Evolutionary conservation across 2,329 filamentous ascomycete species (phyloP).

Genomic region (Sphaerulina vaccinii): DNA sequence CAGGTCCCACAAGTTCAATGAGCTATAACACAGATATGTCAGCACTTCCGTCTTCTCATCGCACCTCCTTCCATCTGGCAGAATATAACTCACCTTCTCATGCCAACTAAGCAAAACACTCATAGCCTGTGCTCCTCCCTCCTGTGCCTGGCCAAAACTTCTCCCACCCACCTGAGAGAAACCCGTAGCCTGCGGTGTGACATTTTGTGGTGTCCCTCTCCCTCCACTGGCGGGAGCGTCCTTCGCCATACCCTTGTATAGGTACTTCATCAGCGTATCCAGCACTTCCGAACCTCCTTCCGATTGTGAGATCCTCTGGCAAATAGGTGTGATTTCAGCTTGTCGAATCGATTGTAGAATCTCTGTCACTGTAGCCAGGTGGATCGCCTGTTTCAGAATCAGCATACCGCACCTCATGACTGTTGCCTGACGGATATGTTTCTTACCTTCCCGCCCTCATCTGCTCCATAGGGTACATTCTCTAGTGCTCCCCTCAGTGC

Average conservation of each 20-base stretch:
- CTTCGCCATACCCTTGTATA: slow-evolving; percentile 84
- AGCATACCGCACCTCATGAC: background rate
- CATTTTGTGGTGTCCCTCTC: slow-evolving; percentile 35
- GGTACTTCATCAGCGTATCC: slow-evolving; percentile 96
- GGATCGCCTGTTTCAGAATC: slow-evolving; percentile 46
- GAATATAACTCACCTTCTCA: slow-evolving; percentile 64
- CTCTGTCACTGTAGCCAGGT: slow-evolving; percentile 84
- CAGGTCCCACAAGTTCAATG: slow-evolving; percentile 86
- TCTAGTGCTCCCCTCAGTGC: slow-evolving; percentile 82
- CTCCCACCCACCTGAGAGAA: slow-evolving; percentile 71
- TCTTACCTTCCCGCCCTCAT: slow-evolving; percentile 54
- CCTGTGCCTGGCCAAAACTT: slow-evolving; percentile 58
- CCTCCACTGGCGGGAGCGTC: slow-evolving; percentile 31
- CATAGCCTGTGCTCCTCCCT: slow-evolving; percentile 78
- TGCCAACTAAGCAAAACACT: slow-evolving; percentile 98
- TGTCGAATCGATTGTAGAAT: slow-evolving; percentile 95
- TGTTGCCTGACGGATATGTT: slow-evolving; percentile 11
- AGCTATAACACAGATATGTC: slow-evolving; percentile 48
- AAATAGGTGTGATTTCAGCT: slow-evolving; percentile 87
- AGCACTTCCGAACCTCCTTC: slow-evolving; percentile 79
- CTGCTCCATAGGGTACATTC: slow-evolving; percentile 70
- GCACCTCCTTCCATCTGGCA: background rate
- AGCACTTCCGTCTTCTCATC: background rate
- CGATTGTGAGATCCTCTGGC: slow-evolving; percentile 75
- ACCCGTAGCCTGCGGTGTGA: slow-evolving; percentile 76